A percentile compares a stretch with the other conserved stretches of the same genome.
phyloP scores from a whole-genome alignment of 2,329 filamentous ascomycete species.

The Lecanicillium sp. region DNA sequence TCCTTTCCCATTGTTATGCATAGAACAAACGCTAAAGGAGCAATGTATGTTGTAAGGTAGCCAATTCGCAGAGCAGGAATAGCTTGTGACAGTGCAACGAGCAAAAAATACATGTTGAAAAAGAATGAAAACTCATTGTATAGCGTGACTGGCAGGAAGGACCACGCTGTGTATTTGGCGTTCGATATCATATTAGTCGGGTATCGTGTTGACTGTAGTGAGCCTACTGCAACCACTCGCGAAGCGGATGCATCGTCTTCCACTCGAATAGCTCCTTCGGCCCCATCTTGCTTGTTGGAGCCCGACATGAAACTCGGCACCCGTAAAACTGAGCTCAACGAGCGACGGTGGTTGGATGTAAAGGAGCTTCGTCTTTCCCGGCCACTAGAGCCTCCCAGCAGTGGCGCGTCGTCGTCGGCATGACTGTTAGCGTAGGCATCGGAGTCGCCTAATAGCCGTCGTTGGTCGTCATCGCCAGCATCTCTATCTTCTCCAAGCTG shows the following conservation, averaged over 20 bases:
- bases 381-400: slow-evolving; percentile 42
- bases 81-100: slow-evolving; percentile 88
- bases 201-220: slow-evolving; percentile 64
- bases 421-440: slow-evolving; percentile 50
- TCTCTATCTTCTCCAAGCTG: slow-evolving; percentile 49
- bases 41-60: slow-evolving; percentile 90
- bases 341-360: slow-evolving; percentile 13
- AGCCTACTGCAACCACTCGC: slow-evolving; percentile 68
- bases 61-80: slow-evolving; percentile 86
- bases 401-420: slow-evolving; percentile 63
- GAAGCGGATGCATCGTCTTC: slow-evolving; percentile 61
- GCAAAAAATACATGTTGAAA: slow-evolving; percentile 98
- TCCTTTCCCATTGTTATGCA: slow-evolving; percentile 92
- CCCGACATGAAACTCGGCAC: slow-evolving; percentile 21
- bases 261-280: slow-evolving; percentile 39
- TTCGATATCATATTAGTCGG: slow-evolving; percentile 91
- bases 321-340: slow-evolving; percentile 16
- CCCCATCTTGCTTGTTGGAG: slow-evolving; percentile 22
- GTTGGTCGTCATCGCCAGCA: slow-evolving; percentile 56
- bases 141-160: slow-evolving; percentile 85
- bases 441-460: slow-evolving; percentile 57
- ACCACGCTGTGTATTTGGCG: slow-evolving; percentile 93
- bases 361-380: slow-evolving; percentile 9
- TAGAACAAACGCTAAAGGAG: slow-evolving; percentile 84
- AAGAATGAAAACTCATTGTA: slow-evolving; percentile 99